Evolutionary conservation across 1,284 basidiomycete genomes (phyloP), one percentile per base, ranked within the genome.

Genomic region (Apiotrichum domesticum): DNA sequence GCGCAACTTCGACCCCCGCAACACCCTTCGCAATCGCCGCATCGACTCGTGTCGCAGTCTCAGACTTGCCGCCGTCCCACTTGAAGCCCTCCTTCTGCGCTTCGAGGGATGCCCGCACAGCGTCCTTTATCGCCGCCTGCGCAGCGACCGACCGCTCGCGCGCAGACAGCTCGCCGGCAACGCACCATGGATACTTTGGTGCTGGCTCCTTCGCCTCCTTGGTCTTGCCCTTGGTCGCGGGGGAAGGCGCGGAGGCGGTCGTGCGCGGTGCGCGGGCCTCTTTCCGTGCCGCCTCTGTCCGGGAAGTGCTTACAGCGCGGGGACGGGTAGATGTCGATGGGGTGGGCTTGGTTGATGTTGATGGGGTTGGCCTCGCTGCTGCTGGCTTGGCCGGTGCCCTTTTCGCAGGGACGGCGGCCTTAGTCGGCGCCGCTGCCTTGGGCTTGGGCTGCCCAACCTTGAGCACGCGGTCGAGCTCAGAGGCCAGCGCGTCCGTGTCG

Each of bases 401-500:
- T 21, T 21, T 21, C 21, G 21, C 21, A 21, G 21, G 21, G 21
- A 21, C 21, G 37, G 37, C 37, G 37, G 37, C 8, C 37, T 39
- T 39, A 13, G 37, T 7, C 41, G 41, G 41, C 11, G 43, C 51
- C 1, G 34, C 15, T 39, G 37, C 8, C 13, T 8, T 13, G 37
- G 37, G 37, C 42, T 45, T 37, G 8, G 50, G 50, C 59, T 63
- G 54, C 14, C 57, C 66, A 39, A 64, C 56, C 52, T 63, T 61
- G 45, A 71, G 59, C n/a, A 70, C 65, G 35, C 67, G 63, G 13
- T 64, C 57, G 41, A 73, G 55, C 35, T 65, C 64, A 35, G 55
- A 56, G 7, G 60, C 67, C 14, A 74, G 59, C 4, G 61, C 62
- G 15, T 68, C 70, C 4, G 41, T 42, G n/a, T 11, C n/a, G 41